These are phyloP conservation scores for Cyclocybe aegerita DNA, from an alignment of 768 basidiomycete genomes.

Conservation along the genomic window DNA sequence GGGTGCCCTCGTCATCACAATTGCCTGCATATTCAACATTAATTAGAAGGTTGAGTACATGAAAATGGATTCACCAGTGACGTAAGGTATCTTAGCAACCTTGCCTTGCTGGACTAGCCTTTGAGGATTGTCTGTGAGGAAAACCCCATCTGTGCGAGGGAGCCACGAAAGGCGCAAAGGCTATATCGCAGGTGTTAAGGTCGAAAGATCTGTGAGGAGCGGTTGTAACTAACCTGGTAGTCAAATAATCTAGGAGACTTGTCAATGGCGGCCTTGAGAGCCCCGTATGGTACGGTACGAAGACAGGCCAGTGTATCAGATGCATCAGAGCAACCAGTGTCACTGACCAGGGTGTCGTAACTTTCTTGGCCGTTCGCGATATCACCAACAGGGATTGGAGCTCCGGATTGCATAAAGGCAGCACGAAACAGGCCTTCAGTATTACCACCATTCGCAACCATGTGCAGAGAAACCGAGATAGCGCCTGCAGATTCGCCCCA, in stretches of 20 bases:
- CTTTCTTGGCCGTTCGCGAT: constrained; percentile 12
- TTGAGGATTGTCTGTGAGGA: constrained; percentile 45
- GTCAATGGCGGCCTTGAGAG: constrained; percentile 29
- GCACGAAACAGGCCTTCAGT: constrained; percentile 39
- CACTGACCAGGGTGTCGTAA: constrained; percentile 37
- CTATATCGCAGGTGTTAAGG: constrained; percentile 19
- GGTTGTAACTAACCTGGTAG: constrained; percentile 19
- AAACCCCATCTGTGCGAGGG: constrained; percentile 48
- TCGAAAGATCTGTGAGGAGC: not conserved
- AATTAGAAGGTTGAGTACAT: not conserved
- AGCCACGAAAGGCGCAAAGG: constrained; percentile 45
- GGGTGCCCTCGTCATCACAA: constrained; percentile 61
- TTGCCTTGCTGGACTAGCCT: constrained; percentile 40
- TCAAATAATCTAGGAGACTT: constrained; percentile 22
- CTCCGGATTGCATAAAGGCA: constrained; percentile 46
- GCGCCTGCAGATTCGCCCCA: constrained; percentile 59
- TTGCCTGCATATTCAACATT: constrained; percentile 31
- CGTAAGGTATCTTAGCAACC: constrained; percentile 47
- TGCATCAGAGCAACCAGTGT: constrained; percentile 32
- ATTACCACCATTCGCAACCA: constrained; percentile 39
- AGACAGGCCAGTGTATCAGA: constrained; percentile 43
- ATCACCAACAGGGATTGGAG: constrained; percentile 21
- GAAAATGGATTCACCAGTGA: constrained; percentile 33
- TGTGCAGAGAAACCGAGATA: constrained; percentile 42
- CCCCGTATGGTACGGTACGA: constrained; percentile 30